A percentile compares a stretch with the other conserved stretches of the same genome.
These are phyloP conservation scores for Gastrolobium bilobum DNA, from an alignment of 306 rosid species.

Conservation along the genomic window DNA sequence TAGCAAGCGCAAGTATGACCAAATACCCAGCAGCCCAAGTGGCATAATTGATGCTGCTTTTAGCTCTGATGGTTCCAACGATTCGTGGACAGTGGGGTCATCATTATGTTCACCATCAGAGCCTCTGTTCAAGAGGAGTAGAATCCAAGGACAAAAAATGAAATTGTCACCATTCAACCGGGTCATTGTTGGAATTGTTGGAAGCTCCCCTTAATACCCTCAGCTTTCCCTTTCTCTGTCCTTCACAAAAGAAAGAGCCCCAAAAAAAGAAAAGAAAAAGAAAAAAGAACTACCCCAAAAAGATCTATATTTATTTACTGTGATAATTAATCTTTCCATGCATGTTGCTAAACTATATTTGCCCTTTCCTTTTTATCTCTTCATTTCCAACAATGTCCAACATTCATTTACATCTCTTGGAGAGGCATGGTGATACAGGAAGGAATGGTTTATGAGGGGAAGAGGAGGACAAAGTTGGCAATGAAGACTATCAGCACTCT, in stretches of 20 bases:
- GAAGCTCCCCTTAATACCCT: constrained; percentile 60
- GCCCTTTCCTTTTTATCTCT: constrained; percentile 23
- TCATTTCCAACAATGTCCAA: constrained; percentile 67
- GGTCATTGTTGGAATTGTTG: constrained; percentile 67
- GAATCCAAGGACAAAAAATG: constrained; percentile 67
- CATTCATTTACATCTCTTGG: constrained; percentile 44
- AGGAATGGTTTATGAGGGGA: constrained; percentile 45
- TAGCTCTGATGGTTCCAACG: constrained; percentile 79
- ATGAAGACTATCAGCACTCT: constrained; percentile 49
- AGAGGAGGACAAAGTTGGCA: constrained; percentile 71
- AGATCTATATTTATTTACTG: constrained; percentile 39
- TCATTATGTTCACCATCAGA: constrained; percentile 60
- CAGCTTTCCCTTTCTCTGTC: constrained; percentile 14
- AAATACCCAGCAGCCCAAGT: constrained; percentile 77
- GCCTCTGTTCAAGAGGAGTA: constrained; percentile 75
- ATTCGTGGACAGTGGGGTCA: constrained; percentile 81
- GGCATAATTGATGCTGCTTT: constrained; percentile 80
- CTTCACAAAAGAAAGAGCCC: not conserved
- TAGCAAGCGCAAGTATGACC: constrained; percentile 66
- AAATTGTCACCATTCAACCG: constrained; percentile 61
- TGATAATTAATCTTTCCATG: constrained; percentile 48
- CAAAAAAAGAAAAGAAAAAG: not conserved
- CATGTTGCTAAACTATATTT: constrained; percentile 39
- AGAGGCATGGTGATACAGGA: constrained; percentile 35
- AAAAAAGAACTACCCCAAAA: not conserved